Conservation (phyloP, 108 stramenopile genomes). For the Nitzschia sp. region DNA sequence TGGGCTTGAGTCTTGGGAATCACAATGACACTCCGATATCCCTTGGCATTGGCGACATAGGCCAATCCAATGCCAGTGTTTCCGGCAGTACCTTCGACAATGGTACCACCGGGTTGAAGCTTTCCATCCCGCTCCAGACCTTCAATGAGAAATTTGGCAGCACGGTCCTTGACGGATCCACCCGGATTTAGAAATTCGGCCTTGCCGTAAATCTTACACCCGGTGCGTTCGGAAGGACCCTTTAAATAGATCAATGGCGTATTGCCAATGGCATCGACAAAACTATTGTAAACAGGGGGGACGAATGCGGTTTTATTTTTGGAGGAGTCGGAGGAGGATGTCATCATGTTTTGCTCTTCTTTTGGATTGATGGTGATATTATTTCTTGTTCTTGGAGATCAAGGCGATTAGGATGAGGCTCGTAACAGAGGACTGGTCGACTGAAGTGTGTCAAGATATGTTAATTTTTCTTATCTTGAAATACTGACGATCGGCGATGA, state of each 20-base stretch:
- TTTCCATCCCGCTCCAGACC: constrained; percentile 68
- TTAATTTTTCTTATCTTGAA: no score
- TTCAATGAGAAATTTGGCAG: constrained; percentile 71
- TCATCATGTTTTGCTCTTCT: no score
- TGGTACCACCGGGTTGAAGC: constrained; percentile 82
- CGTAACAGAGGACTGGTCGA: no score
- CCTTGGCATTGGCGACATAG: constrained; percentile 39
- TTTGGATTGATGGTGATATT: no score
- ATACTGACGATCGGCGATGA: no score
- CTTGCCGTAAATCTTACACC: constrained; percentile 75
- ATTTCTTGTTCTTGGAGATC: no score
- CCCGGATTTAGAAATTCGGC: constrained; percentile 87
- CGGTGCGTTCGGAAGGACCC: constrained; percentile 43
- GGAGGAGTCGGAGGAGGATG: no score
- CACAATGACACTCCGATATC: constrained; percentile 67
- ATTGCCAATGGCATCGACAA: constrained; percentile 56
- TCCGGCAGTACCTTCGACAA: constrained; percentile 90
- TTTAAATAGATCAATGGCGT: constrained; percentile 59
- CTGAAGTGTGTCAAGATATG: no score
- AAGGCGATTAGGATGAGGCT: no score
- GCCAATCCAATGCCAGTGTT: constrained; percentile 88
- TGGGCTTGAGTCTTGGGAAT: constrained; percentile 14
- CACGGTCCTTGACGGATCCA: constrained; percentile 89
- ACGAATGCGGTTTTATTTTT: no score
- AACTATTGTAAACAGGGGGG: constrained; percentile 25